Evolutionary conservation across 768 basidiomycete genomes (phyloP).

Genomic region (Hericium rajendrae): DNA sequence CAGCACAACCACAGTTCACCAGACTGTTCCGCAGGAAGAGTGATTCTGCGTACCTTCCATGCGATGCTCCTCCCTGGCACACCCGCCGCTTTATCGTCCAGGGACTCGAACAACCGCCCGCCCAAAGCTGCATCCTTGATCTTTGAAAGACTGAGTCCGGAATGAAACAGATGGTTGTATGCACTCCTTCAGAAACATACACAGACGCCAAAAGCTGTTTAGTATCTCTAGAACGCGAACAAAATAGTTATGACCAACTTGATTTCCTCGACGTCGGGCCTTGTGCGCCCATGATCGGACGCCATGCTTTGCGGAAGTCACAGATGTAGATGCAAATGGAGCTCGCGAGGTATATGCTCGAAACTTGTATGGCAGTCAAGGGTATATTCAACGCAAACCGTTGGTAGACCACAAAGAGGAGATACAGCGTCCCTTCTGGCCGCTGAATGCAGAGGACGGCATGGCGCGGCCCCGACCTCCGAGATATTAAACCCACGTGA

Average conservation of each 20-base stretch:
- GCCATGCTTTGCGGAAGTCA: not conserved
- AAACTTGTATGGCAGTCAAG: too few relatives aligned
- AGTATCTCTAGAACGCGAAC: conserved; percentile 16
- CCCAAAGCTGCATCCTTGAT: conserved; percentile 57
- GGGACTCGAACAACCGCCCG: conserved; percentile 43
- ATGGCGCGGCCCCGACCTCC: too few relatives aligned
- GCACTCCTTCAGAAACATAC: conserved; percentile 22
- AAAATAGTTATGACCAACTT: conserved; percentile 23
- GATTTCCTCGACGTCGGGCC: conserved; percentile 22
- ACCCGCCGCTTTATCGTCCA: conserved; percentile 31
- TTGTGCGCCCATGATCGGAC: conserved; percentile 9
- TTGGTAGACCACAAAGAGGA: too few relatives aligned
- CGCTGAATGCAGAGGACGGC: too few relatives aligned
- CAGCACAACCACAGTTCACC: conserved; percentile 9
- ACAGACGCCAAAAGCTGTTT: conserved; percentile 15
- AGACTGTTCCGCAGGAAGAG: not conserved
- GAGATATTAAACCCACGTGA: too few relatives aligned
- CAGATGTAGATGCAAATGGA: too few relatives aligned
- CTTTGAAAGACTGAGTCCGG: conserved; percentile 47
- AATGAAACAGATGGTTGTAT: conserved; percentile 40
- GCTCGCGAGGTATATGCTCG: too few relatives aligned
- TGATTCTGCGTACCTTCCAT: conserved; percentile 58
- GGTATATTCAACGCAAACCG: too few relatives aligned
- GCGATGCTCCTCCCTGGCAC: conserved; percentile 70
- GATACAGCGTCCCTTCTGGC: too few relatives aligned